A percentile compares a stretch with the other conserved stretches of the same genome.
Evolutionary conservation across 345 rosid genomes (phyloP).

Genomic region (Clausena lansium): DNA sequence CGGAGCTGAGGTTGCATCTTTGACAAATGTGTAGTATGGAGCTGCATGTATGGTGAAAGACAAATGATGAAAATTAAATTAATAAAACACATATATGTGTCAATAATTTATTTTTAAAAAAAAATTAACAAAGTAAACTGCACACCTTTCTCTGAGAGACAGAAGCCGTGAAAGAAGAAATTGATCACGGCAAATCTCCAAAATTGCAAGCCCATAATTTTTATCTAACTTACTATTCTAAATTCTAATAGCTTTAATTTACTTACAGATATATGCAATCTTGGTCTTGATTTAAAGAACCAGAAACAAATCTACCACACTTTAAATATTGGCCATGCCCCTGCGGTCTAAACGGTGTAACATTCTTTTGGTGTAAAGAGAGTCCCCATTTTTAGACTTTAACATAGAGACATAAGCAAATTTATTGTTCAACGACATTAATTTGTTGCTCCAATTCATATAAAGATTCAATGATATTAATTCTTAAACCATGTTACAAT

Average conservation of each 20-base stretch:
- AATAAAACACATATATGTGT: no score
- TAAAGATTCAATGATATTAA: constrained; percentile 17
- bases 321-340: constrained; percentile 12
- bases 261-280: neutral
- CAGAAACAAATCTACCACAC: constrained; percentile 1
- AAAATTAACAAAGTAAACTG: no score
- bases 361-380: constrained; percentile 36
- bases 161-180: constrained; percentile 32
- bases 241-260: no score
- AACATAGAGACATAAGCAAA: neutral
- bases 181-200: constrained; percentile 14
- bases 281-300: neutral
- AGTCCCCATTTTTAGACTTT: constrained; percentile 5
- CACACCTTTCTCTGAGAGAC: constrained; percentile 45
- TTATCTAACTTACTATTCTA: neutral
- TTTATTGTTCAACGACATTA: constrained; percentile 21
- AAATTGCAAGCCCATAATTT: constrained; percentile 12
- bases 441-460: constrained; percentile 8
- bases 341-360: constrained; percentile 5
- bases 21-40: constrained; percentile 53
- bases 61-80: neutral
- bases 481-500: neutral
- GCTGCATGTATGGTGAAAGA: constrained; percentile 30
- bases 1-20: constrained; percentile 60
- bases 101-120: no score